Evolutionary conservation across 1,284 basidiomycete genomes (phyloP), one percentile per base, ranked within the genome.

Genomic region (Exsudoporus floridanus): DNA sequence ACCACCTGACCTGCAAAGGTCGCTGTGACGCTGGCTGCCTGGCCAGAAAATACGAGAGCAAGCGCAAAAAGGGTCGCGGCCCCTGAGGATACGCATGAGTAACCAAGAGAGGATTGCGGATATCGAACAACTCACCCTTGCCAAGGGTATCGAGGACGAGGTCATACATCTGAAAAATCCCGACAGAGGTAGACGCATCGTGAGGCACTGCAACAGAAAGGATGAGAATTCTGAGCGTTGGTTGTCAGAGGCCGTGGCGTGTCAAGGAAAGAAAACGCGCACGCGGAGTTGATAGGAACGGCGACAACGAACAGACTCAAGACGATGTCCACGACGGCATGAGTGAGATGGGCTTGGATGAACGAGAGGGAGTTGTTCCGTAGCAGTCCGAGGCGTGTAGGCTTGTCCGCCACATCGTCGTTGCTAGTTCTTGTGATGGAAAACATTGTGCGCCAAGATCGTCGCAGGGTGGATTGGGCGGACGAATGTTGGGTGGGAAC

Each of bases 1-100:
- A 94, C 87, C 49, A 91, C 81, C 68, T 94, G 83, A 0, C 92
- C 92, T 0, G 90, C 84, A 28, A 94, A 73, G 0, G 92, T 94
- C 4, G 88, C 90, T 0, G 90, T 91, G 56, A 94, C 84, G 36
- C 84, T 86, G 0, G 92, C 88, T 36, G 84, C 87, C 69, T 94
- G 90, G 4, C 91, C 91, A 0, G 89, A 81, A 46, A 83, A 86
- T 16, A 92, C 73, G 1, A 92, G 73, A 1, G 87, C 87, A n/a
- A 91, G 65, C 1, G 90, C 90, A 61, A 92, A 92, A 30, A 91
- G 69, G 43, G 85, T 73, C 0, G 83, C 89, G 13, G 86, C 81
- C n/a, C 77, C 86, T 83, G 43, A 41, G n/a, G 28, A 25, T 1
- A 21, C 5, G 28, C 4, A 41, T 43, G 18, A 45, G 21, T 18